Base-by-base conservation (phyloP, 2,329 filamentous ascomycete species). In the Dactylellina parvicollis region DNA sequence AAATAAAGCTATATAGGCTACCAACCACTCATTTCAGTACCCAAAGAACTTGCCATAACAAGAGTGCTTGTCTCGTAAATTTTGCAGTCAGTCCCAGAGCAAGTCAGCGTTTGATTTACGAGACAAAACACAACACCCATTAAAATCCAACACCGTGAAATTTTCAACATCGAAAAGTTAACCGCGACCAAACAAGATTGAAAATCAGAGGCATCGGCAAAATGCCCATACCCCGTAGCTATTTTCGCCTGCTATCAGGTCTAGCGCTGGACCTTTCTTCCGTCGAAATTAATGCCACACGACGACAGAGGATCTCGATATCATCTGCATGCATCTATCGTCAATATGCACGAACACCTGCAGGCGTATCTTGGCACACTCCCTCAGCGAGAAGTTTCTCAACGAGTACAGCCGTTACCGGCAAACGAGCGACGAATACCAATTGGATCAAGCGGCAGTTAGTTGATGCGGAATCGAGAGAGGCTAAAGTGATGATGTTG, bases 381-480 rank as follows among this genome's bases (percentile, higher is more conserved):
- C 3, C 34, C 9, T 2, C 52, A 3, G 42, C 54, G 24, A 59
- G 69, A 61, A 16, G 32, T 20, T 66, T 73, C 32, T 61, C 69
- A 20, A 66, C 60, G 9, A 50, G 60, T 9, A 3, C 14, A 8
- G 7, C 2, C 5, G 1, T 9, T n/a, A 16, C 30, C 0, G 22
- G 20, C 9, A 47, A 55, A 24, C 36, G 49, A 36, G 92, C 91
- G 1, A 92, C 89, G 0, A 90, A 86, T n/a, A 55, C 84, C 7
- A 80, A n/a, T n/a, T 99, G 95, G 95, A 92, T 92, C 80, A 85
- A 86, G 57, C 89, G 95, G 18, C 93, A 97, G 79, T 83, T 83
- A 38, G 85, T 82, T 40, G 95, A 99, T 82, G 82, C 81, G 16
- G 96, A 88, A 79, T 86, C 90, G 0, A 87, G 86, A 64, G 87